Base-by-base conservation (phyloP, 768 basidiomycete genomes). In the Suillus placidus region DNA sequence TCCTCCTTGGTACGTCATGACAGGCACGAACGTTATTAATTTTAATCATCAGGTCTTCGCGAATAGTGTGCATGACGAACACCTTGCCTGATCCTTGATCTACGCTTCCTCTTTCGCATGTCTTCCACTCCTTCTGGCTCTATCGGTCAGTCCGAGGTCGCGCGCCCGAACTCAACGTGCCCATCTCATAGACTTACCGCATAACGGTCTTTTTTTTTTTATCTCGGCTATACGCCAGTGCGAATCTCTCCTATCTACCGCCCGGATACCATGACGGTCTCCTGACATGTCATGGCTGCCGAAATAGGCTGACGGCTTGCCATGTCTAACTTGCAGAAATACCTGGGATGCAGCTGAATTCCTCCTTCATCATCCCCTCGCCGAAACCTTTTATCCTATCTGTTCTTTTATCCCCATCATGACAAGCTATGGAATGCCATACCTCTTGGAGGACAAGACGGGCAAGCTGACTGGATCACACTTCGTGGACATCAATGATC, bases 401-500 rank as follows among this genome's bases (percentile, higher is more conserved):
- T 70, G 43, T 54, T 68, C 72, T 47, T 71, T 47, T 14, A 9
- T 23, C 32, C 32, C 30, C 42, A 68, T 32, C 62, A 80, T 80
- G 77, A 80, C 82, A 16, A 80, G 78, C 63, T 87, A 85, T 66
- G 85, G 84, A 64, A 78, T 89, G 70, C 85, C 88, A 45, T 85
- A 79, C 74, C 83, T 90, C 69, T 84, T 92, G 64, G 87, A 89
- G 71, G 89, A 91, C 77, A 84, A 78, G 63, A 84, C 83, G 7
- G 88, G 88, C 5, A 75, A 71, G 42, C 74, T 87, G 43, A 77
- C 78, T 14, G 86, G 83, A 42, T 84, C 87, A 4, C 83, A 87
- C 23, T 91, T 87, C 71, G 72, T 82, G 58, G 90, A 91, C 75
- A 79, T 89, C 68, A 80, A 90, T 73, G 86, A 85, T 57, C 87